phyloP scores from a whole-genome alignment of 2,329 filamentous ascomycete genomes.

The Epichloe amarillans region DNA sequence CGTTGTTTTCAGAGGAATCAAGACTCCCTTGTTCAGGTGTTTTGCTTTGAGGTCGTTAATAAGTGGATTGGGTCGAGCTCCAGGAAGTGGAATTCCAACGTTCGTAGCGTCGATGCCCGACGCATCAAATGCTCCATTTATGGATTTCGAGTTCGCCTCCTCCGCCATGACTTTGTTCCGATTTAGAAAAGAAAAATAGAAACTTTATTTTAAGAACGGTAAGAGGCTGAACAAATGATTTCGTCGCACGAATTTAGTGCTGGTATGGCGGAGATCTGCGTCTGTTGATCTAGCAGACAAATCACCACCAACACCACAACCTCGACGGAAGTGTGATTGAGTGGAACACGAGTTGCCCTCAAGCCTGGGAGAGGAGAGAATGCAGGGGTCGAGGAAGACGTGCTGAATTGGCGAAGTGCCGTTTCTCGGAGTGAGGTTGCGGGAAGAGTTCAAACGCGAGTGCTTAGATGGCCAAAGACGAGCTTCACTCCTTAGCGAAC shows the following conservation, averaged over 20 bases:
- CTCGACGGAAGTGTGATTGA: neutral
- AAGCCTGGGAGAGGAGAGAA: too few relatives aligned
- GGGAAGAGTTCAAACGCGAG: neutral
- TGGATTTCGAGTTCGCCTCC: neutral
- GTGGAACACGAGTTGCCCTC: neutral
- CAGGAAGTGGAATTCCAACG: conserved; percentile 1
- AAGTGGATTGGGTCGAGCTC: conserved; percentile 22
- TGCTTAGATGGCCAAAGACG: neutral
- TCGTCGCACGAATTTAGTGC: neutral
- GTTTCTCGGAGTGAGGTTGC: neutral
- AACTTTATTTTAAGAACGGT: neutral
- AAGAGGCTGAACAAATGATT: neutral
- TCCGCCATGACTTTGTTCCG: conserved; percentile 3
- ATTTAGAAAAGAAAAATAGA: too few relatives aligned
- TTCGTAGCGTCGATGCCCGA: neutral
- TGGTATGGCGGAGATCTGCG: neutral
- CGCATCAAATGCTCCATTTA: neutral
- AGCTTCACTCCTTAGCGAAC: neutral
- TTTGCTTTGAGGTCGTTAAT: conserved; percentile 22
- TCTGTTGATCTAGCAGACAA: neutral
- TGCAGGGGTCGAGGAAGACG: too few relatives aligned
- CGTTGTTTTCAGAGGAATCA: conserved; percentile 52
- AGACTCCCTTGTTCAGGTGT: conserved; percentile 30
- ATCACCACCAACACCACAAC: neutral
- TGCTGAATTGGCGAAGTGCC: neutral